Evolutionary conservation across 2,329 filamentous ascomycete species (phyloP), one percentile per base, ranked within the genome.

Genomic region (Aureobasidium mangrovei): DNA sequence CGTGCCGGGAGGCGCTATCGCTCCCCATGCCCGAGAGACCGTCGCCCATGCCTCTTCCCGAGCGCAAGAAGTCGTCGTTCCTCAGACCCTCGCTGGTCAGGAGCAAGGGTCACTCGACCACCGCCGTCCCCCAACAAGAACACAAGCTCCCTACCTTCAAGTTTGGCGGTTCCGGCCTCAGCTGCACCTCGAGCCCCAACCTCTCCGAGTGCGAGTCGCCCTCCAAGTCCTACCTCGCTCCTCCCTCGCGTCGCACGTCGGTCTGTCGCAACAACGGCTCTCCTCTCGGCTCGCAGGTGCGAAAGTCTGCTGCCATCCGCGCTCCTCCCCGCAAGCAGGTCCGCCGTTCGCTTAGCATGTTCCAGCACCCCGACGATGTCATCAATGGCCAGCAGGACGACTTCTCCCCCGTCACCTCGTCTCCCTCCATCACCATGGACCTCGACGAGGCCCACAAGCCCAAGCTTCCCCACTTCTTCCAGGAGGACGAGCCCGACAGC

Each of bases 291-390:
- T 77, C 74, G 57, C 85, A 91, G 61, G 73, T 84, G 54, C 83
- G 90, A 59, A 88, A 91, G 60, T 78, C 72, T 55, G 69, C 64
- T 74, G 64, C 67, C 27, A 57, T 85, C 80, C 46, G 90, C 84
- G 68, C 86, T 80, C 55, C 62, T 32, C 87, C 87, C 42, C 82
- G 91, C 60, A 95, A 95, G 66, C 88, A 93, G 68, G 91, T 91
- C 65, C 84, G 93, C 57, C 84, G 93, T 60, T 95, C 91, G 27
- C 74, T 96, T 65, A 97, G 93, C 78, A 98, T 98, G 93, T 98
- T 95, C 71, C 91, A 97, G 73, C 83, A 86, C 67, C 86, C 91
- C 3, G 86, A 82, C 60, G 93, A 97, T 66, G 78, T 96, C 54
- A 86, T 95, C 74, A 89, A 88, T 71, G 77, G 84, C 54, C 89